Evolutionary conservation across 2,329 filamentous ascomycete genomes (phyloP), one percentile per base, ranked within the genome.

Genomic region (Leptoxyphium fumago): DNA sequence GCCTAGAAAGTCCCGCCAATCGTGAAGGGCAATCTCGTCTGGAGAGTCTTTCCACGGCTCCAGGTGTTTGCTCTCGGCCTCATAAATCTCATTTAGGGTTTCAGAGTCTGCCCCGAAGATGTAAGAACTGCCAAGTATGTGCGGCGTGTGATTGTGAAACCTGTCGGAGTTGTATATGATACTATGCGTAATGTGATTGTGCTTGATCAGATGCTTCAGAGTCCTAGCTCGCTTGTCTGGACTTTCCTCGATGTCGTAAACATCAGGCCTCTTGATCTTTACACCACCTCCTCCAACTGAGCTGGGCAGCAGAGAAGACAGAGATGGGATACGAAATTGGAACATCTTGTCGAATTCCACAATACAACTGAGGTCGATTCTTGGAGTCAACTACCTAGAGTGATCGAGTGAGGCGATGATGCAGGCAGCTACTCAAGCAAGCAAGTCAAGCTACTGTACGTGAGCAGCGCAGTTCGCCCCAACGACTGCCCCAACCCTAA

Each of bases 171-270:
- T 78, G 61, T 84, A 91, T 44, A 94, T 66, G 52, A 96, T 80
- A 29, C 86, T 78, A 64, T 94, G 77, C 60, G 91, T 94, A 52
- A 81, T 80, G 66, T 98, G 91, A 61, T 96, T 96, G 43, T 88
- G 81, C 62, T 84, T 85, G 48, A 98, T 63, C 11, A 98, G 70
- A 64, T 96, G 87, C 67, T 94, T 95, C 48, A 98, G 71, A 15
- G 84, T 84, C 48, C 89, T 73, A 14, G 82, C 78, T 45, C 83
- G 73, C 61, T 85, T 89, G 58, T 93, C 86, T 8, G 79, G 73
- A 40, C 78, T 73, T 5, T 80, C 82, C 65, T 96, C 89, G 54
- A 94, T 74, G 61, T 83, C 76, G 64, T 93, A 78, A 45, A 85
- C 71, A 50, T 83, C 70, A 44, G 89, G 80, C 0, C 82, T 69